phyloP scores from a whole-genome alignment of 2,329 filamentous ascomycete genomes.

The Corniculantispora saksenae region DNA sequence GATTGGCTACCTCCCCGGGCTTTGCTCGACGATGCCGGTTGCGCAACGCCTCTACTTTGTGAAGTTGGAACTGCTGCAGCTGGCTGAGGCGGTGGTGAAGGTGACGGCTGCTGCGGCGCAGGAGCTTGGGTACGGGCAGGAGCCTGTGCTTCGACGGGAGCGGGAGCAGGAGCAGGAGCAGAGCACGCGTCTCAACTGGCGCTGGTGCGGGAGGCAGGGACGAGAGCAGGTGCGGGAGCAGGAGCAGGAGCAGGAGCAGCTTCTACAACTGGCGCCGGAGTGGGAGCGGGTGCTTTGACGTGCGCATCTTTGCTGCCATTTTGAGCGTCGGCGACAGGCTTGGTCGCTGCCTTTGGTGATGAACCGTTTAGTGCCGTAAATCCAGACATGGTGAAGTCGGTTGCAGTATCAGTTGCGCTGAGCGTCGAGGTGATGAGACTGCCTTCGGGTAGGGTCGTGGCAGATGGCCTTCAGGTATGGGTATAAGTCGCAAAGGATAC shows the following conservation, averaged over 20 bases:
- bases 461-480: neutral
- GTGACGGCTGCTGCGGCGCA: neutral
- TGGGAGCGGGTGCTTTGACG: neutral
- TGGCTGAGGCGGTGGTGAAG: neutral
- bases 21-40: neutral
- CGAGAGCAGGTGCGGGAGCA: neutral
- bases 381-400: conserved; percentile 44
- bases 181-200: conserved; percentile 24
- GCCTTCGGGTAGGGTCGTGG: neutral
- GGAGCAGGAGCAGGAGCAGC: neutral
- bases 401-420: neutral
- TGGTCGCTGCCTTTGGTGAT: conserved; percentile 40
- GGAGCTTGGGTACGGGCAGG: no score
- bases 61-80: neutral
- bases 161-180: neutral
- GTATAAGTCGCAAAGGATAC: neutral
- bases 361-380: conserved; percentile 55
- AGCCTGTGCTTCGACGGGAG: neutral
- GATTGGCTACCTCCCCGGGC: neutral
- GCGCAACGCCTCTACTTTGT: neutral
- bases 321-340: neutral
- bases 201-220: conserved; percentile 25
- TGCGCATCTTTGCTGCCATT: conserved; percentile 1
- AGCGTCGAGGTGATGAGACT: neutral
- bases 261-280: neutral